Conservation (phyloP, 2,329 filamentous ascomycete species). For the Fusarium longipes region DNA sequence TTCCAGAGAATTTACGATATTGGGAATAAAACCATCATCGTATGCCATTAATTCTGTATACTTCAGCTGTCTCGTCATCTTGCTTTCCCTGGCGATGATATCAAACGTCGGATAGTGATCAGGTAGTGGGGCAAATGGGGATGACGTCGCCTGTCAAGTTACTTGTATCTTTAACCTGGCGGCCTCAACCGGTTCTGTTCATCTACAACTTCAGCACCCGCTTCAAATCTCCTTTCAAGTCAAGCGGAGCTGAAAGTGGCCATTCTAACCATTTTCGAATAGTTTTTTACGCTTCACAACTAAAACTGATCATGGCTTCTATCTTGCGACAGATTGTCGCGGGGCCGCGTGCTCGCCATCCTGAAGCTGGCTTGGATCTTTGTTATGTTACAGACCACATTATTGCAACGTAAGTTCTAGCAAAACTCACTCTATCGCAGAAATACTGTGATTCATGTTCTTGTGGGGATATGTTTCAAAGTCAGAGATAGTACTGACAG, state of each 20-base stretch:
- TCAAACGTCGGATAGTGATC: slow-evolving; percentile 5
- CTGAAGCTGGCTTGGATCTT: slow-evolving; percentile 89
- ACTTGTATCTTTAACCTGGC: slow-evolving; percentile 3
- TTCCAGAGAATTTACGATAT: too few relatives aligned
- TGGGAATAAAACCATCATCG: background rate
- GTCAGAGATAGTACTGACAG: slow-evolving; percentile 19
- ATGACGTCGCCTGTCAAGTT: slow-evolving; percentile 42
- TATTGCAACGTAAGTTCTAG: slow-evolving; percentile 65
- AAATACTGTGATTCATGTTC: fast-evolving
- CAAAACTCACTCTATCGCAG: fast-evolving
- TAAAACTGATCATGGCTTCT: slow-evolving; percentile 67
- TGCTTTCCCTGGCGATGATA: slow-evolving; percentile 19
- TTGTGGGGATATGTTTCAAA: fast-evolving
- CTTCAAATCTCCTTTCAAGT: background rate
- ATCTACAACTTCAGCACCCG: background rate
- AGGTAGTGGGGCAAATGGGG: slow-evolving; percentile 29
- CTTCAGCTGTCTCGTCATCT: background rate
- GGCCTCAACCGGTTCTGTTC: slow-evolving; percentile 21
- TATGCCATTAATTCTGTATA: background rate
- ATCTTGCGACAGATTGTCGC: slow-evolving; percentile 92
- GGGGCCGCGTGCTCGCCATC: slow-evolving; percentile 83
- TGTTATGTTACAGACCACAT: slow-evolving; percentile 94
- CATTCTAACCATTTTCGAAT: background rate
- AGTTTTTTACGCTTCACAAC: background rate
- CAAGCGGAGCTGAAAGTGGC: background rate